These are phyloP conservation scores for Mortierella sp. DNA, from an alignment of 371 early-diverging fungal genomes.

Conservation along the genomic window DNA sequence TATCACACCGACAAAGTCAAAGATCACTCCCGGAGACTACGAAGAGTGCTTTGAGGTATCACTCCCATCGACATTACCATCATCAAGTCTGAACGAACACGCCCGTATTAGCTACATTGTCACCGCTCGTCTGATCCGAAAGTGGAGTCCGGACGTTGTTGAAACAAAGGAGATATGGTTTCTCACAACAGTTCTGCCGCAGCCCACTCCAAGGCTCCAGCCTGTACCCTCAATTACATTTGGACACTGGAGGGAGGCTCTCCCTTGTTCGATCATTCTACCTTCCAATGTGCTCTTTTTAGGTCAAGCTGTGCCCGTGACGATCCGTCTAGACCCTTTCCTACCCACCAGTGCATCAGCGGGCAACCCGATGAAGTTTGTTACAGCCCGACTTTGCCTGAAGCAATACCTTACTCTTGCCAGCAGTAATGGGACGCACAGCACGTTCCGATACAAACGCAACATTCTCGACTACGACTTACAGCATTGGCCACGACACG, in stretches of 20 bases:
- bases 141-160: constrained; percentile 18
- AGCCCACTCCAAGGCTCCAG: neutral
- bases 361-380: constrained; percentile 4
- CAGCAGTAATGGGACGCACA: neutral
- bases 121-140: constrained; percentile 10
- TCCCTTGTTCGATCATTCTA: constrained; percentile 12
- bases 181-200: constrained; percentile 1
- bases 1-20: neutral
- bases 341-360: neutral
- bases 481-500: constrained; percentile 11
- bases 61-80: constrained; percentile 8
- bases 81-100: constrained; percentile 3
- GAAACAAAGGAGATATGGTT: constrained; percentile 21
- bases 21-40: constrained; percentile 19
- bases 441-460: neutral
- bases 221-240: neutral
- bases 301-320: constrained; percentile 23
- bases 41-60: constrained; percentile 12
- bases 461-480: constrained; percentile 12
- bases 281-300: constrained; percentile 14
- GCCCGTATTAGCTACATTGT: constrained; percentile 7
- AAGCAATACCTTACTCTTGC: constrained; percentile 17
- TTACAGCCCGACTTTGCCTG: constrained; percentile 6
- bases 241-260: constrained; percentile 13
- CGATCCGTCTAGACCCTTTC: constrained; percentile 14